Conservation (phyloP, 2,329 filamentous ascomycete species). For the Trichoderma aggressivum region DNA sequence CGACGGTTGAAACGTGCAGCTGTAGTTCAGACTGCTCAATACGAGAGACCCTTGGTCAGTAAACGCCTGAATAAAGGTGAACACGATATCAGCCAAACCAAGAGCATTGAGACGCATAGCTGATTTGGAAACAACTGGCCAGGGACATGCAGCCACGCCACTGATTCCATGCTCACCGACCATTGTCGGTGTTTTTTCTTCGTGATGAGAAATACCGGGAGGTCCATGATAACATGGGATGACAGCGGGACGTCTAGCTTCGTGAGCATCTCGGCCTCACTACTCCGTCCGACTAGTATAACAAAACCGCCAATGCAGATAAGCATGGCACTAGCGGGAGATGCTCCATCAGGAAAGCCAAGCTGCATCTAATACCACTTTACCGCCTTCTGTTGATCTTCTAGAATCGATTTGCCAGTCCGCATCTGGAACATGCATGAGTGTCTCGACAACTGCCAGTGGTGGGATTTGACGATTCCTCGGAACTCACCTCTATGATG, state of each 20-base stretch:
- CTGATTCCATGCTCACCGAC: background rate
- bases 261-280: background rate
- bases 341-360: constrained; percentile 3
- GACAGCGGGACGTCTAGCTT: background rate
- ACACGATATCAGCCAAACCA: background rate
- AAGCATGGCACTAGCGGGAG: background rate
- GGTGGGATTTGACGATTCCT: background rate
- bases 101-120: too few species aligned
- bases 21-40: background rate
- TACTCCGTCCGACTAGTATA: background rate
- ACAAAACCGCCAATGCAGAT: background rate
- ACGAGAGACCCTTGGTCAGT: background rate
- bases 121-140: background rate
- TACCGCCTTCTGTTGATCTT: background rate
- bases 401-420: background rate
- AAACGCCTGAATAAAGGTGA: background rate
- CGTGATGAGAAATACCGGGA: background rate
- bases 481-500: background rate
- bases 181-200: background rate
- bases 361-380: background rate
- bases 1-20: background rate
- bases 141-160: background rate
- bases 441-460: background rate
- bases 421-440: background rate
- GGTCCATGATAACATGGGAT: background rate